phyloP scores from a whole-genome alignment of 2,329 filamentous ascomycete species.

The Fusarium newnesense region DNA sequence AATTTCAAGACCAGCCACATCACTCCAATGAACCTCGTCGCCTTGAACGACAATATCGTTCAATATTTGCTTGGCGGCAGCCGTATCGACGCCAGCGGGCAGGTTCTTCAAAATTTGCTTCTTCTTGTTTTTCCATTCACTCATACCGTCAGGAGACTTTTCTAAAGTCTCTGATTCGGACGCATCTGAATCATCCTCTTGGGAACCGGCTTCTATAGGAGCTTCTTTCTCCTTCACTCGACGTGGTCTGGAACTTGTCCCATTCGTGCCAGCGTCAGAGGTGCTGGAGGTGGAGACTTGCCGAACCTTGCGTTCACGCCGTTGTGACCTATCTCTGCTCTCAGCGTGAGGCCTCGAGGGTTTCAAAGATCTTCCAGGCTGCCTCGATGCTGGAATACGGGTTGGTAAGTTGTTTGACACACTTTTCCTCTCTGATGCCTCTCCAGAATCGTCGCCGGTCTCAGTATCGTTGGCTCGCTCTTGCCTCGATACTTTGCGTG shows the following conservation, averaged over 20 bases:
- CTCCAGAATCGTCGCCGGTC: conserved; percentile 38
- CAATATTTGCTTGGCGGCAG: conserved; percentile 88
- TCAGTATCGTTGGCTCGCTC: conserved; percentile 27
- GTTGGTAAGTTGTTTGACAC: conserved; percentile 24
- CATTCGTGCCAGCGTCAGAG: conserved; percentile 41
- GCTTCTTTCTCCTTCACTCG: conserved; percentile 47
- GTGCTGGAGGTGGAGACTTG: conserved; percentile 41
- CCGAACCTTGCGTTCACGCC: conserved; percentile 32
- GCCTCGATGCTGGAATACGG: conserved; percentile 30
- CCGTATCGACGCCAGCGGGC: conserved; percentile 82
- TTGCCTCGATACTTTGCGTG: conserved; percentile 32
- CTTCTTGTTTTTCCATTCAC: conserved; percentile 70
- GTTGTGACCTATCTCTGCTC: conserved; percentile 31
- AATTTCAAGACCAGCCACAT: conserved; percentile 89
- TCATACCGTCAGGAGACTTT: conserved; percentile 53
- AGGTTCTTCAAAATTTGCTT: conserved; percentile 77
- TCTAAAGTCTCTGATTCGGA: conserved; percentile 49
- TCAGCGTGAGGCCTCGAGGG: conserved; percentile 25
- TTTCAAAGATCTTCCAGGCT: conserved; percentile 21
- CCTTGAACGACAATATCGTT: conserved; percentile 96
- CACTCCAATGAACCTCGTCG: conserved; percentile 93
- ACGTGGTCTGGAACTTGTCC: conserved; percentile 39
- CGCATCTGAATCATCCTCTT: conserved; percentile 59
- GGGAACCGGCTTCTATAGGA: conserved; percentile 54
- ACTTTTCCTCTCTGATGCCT: conserved; percentile 31